These are phyloP conservation scores for Omphalea diandra DNA, from an alignment of 441 rosid species.

Conservation along the genomic window DNA sequence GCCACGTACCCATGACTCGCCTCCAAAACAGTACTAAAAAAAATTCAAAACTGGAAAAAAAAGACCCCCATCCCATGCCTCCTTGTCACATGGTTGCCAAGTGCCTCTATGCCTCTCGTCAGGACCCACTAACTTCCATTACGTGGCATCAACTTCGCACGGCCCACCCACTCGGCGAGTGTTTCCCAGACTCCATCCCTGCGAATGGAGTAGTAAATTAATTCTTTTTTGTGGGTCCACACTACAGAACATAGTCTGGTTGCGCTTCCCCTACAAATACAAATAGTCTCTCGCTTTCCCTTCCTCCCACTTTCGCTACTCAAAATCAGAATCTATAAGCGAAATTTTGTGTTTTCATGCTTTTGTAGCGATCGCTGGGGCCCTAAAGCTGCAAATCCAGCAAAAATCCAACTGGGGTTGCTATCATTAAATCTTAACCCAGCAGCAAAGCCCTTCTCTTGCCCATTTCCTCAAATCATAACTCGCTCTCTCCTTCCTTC, in stretches of 20 bases:
- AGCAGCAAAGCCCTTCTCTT: slow-evolving; percentile 38
- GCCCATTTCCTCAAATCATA: not conserved
- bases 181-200: slow-evolving; percentile 8
- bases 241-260: not conserved
- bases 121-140: not conserved
- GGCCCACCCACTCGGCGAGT: slow-evolving; percentile 24
- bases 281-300: no score
- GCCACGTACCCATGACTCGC: no score
- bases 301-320: not conserved
- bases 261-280: slow-evolving; percentile 20
- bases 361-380: slow-evolving; percentile 25
- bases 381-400: slow-evolving; percentile 31
- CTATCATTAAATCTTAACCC: slow-evolving; percentile 41
- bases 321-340: no score
- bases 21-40: no score
- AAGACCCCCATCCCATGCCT: not conserved
- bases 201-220: slow-evolving; percentile 17
- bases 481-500: not conserved
- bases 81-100: slow-evolving; percentile 35
- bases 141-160: slow-evolving; percentile 12
- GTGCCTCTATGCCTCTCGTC: slow-evolving; percentile 3
- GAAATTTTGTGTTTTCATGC: not conserved
- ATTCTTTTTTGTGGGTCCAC: not conserved
- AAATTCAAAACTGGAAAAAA: not conserved
- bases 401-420: slow-evolving; percentile 18